Conservation (phyloP, 1,139 yeast genomes). For the Nakaseomyces kungkrabaensis region DNA sequence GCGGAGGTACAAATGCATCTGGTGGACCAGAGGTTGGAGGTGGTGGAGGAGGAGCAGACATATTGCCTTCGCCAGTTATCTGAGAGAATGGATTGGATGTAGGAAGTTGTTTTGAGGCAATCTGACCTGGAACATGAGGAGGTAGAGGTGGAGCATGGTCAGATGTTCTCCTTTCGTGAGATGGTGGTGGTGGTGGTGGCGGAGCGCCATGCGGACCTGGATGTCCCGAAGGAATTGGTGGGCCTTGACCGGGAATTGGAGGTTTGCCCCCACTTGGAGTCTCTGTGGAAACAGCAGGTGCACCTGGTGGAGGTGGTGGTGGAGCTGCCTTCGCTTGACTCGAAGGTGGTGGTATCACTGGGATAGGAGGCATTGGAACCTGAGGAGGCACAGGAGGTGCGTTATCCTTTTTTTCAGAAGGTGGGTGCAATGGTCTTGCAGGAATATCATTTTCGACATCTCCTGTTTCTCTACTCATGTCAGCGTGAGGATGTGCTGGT, state of each 20-base stretch:
- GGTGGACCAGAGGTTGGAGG: constrained; percentile 2
- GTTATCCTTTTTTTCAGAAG: constrained; percentile 4
- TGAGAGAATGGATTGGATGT: constrained; percentile 1
- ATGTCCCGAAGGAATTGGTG: constrained; percentile 7
- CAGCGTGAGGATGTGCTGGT: constrained; percentile 9
- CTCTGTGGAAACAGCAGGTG: constrained; percentile 9
- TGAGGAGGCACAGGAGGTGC: constrained; percentile 4
- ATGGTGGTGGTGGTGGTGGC: constrained; percentile 5
- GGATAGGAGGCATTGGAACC: constrained; percentile 2
- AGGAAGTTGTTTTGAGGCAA: not conserved
- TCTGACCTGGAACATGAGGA: not conserved
- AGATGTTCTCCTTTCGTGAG: not conserved
- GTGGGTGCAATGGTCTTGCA: constrained; percentile 5
- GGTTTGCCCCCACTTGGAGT: not conserved
- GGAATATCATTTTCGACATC: not conserved
- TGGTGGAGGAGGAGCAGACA: constrained; percentile 3
- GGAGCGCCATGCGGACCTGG: constrained; percentile 3
- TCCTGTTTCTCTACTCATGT: not conserved
- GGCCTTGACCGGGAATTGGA: constrained; percentile 1
- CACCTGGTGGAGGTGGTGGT: constrained; percentile 13
- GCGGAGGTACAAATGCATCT: constrained; percentile 6
- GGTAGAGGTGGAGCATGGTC: not conserved
- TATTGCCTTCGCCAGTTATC: not conserved
- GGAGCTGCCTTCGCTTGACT: constrained; percentile 5
- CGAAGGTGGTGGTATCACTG: constrained; percentile 13